A percentile compares a stretch with the other conserved stretches of the same genome.
These are phyloP conservation scores for Asterionellopsis glacialis DNA, from an alignment of 108 stramenopile genomes.

Conservation along the genomic window DNA sequence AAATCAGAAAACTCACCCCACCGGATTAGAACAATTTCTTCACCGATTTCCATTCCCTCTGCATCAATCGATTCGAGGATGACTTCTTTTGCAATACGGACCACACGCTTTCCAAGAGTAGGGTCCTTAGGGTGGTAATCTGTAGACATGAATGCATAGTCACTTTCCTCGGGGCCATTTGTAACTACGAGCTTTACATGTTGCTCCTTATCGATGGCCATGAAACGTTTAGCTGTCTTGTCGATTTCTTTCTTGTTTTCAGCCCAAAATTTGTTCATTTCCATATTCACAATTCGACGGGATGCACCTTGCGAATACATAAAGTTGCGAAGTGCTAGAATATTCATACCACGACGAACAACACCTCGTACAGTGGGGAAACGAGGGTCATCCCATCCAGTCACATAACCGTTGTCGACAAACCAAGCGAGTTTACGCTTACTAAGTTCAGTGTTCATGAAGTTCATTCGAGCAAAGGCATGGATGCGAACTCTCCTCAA, in stretches of 20 bases:
- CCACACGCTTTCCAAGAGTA: constrained; percentile 73
- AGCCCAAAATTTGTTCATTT: constrained; percentile 98
- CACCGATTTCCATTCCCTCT: constrained; percentile 79
- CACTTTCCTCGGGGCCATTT: constrained; percentile 55
- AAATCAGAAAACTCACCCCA: constrained; percentile 73
- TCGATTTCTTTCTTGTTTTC: constrained; percentile 97
- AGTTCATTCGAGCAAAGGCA: constrained; percentile 96
- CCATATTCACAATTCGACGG: constrained; percentile 92
- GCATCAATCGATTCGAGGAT: constrained; percentile 90
- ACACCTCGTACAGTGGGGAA: constrained; percentile 98
- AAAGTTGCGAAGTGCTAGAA: constrained; percentile 85
- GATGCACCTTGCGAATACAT: constrained; percentile 90
- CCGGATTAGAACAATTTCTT: constrained; percentile 88
- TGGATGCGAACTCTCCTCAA: constrained; percentile 91
- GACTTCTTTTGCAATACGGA: constrained; percentile 64
- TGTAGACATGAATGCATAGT: constrained; percentile 44
- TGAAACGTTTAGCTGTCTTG: constrained; percentile 86
- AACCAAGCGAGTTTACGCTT: constrained; percentile 99
- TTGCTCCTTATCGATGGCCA: constrained; percentile 85
- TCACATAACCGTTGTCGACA: constrained; percentile 91
- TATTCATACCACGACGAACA: constrained; percentile 87
- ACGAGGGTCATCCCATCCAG: constrained; percentile 98
- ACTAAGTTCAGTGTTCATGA: constrained; percentile 92
- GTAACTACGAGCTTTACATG: constrained; percentile 66
- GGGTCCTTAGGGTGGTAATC: constrained; percentile 91